These are phyloP conservation scores for Pythium biforme DNA, from an alignment of 352 stramenopile species.

Conservation along the genomic window DNA sequence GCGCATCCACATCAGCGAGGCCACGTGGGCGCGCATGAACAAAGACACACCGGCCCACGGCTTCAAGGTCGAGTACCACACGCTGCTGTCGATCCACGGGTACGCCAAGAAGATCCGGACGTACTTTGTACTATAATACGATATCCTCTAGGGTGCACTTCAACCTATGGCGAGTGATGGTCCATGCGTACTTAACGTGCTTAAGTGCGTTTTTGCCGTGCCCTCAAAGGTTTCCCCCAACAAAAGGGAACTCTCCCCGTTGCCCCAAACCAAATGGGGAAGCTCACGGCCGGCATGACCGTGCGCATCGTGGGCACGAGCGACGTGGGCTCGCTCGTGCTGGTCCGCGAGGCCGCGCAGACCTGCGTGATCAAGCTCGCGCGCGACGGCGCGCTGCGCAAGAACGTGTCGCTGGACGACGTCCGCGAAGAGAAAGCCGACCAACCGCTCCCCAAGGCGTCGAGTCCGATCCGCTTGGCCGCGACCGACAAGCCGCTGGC, in stretches of 20 bases:
- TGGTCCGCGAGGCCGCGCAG: conserved; percentile 57
- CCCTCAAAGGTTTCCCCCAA: neutral
- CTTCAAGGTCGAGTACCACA: conserved; percentile 87
- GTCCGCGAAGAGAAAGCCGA: conserved; percentile 40
- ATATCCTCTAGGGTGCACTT: neutral
- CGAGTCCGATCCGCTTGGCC: conserved; percentile 40
- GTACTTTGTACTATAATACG: conserved; percentile 66
- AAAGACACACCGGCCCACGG: conserved; percentile 73
- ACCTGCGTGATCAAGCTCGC: conserved; percentile 71
- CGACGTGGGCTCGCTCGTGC: conserved; percentile 60
- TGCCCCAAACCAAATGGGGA: conserved; percentile 6
- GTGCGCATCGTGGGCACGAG: conserved; percentile 50
- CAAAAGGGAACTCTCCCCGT: neutral
- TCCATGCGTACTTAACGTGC: neutral
- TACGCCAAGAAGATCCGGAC: conserved; percentile 77
- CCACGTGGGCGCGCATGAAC: conserved; percentile 79
- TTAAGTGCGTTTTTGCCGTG: neutral
- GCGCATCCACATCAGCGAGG: conserved; percentile 82
- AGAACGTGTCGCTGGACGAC: conserved; percentile 65
- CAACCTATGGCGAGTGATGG: neutral
- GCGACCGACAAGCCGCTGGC: conserved; percentile 10
- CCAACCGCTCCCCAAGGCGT: no score
- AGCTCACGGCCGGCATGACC: conserved; percentile 55
- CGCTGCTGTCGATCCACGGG: conserved; percentile 69
- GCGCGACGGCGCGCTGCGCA: conserved; percentile 53